Evolutionary conservation across 345 rosid species (phyloP), one percentile per base, ranked within the genome.

Genomic region (Salix koriyanagi): DNA sequence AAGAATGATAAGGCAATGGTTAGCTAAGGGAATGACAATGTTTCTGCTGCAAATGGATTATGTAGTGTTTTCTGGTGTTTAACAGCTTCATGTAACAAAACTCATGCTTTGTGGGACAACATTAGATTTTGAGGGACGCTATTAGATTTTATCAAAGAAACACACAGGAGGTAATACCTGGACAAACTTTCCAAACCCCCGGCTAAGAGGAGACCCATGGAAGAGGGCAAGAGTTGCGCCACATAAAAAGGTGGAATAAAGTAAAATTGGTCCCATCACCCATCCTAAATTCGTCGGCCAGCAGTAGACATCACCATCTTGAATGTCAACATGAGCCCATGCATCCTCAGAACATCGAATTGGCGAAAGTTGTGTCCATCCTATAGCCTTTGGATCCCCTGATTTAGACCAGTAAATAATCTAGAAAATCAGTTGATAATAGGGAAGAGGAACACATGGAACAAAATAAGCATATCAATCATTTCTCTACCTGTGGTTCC

Each of bases 271-370:
- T 71, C 97, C 98, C 95, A 94, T 86, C 52, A 92, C 97, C 98
- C 98, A 92, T 58, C 97, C 98, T 75, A 94, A 84, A 83, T 91
- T 94, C 73, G 98, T 94, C 4, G 98, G 97, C 97, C 97, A 94
- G 85, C 97, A 94, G 84, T 80, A 81, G 79, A 81, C 81, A 37
- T 87, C 84, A 64, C 92, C 94, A 58, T 77, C 88, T 81, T 70
- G 81, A 58, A 88, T 36, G 85, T 91, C 87, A 71, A 77, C 3
- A 73, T 94, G 91, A 72, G 87, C 90, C 95, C 94, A 92, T 42
- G 75, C 83, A 72, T 94, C 98, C 74, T 84, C 67, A 42, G 87
- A 77, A 74, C 92, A 83, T 69, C 95, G 89, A 72, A 92, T 87
- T 19, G 97, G 89, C 0, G 95, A 79, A 67, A 91, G 87, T 34